phyloP scores from a whole-genome alignment of 371 early-diverging fungal genomes.

The Thermomucor indicae-seudaticae region DNA sequence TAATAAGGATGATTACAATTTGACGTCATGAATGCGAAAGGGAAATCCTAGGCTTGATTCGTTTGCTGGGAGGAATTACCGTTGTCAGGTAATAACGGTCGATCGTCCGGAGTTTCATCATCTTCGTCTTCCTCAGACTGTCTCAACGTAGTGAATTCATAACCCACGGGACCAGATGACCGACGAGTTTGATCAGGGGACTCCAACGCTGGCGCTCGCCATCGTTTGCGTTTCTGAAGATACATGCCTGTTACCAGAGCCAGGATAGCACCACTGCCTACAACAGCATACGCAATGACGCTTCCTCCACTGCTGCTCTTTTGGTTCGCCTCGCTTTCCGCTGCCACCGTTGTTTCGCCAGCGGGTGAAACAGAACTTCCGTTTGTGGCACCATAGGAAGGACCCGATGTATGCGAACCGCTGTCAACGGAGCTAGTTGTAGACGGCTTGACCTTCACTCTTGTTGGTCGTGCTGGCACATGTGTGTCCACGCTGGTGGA shows the following conservation, averaged over 20 bases:
- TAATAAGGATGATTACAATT: no score
- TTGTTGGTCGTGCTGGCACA: conserved; percentile 12
- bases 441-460: conserved; percentile 11
- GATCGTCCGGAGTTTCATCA: conserved; percentile 6
- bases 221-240: conserved; percentile 15
- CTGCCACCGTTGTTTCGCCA: conserved; percentile 1
- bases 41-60: no score
- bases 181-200: not conserved
- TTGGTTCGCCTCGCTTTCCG: not conserved
- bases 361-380: conserved; percentile 5
- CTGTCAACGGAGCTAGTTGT: not conserved
- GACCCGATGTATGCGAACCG: not conserved
- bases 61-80: no score
- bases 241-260: conserved; percentile 16
- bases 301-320: conserved; percentile 2
- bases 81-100: conserved; percentile 5
- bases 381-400: not conserved
- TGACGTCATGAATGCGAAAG: no score
- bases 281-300: conserved; percentile 11
- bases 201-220: conserved; percentile 6
- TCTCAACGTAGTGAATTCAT: conserved; percentile 14
- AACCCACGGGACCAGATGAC: not conserved
- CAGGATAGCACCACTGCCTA: conserved; percentile 18
- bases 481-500: not conserved
- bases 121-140: conserved; percentile 19